A percentile compares a stretch with the other conserved stretches of the same genome.
Conservation (phyloP, 805 yeast genomes). For the Metschnikowia corniflorae region DNA sequence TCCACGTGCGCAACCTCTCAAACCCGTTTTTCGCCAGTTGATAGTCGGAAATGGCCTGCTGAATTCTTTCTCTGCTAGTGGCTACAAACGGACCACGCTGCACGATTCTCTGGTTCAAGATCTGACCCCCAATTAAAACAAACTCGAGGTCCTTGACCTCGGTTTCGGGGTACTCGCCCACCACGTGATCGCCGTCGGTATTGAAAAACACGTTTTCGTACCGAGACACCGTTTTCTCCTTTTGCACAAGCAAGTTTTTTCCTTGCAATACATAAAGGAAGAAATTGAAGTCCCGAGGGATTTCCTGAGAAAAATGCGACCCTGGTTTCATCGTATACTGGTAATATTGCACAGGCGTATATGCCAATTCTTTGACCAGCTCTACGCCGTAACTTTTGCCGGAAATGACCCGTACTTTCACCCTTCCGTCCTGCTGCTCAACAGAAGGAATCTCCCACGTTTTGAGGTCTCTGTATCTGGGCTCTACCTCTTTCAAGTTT, state of each 20-base stretch:
- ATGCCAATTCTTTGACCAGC: slow-evolving; percentile 70
- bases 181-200: slow-evolving; percentile 62
- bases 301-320: slow-evolving; percentile 55
- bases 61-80: slow-evolving; percentile 59
- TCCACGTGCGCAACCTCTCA: slow-evolving; percentile 63
- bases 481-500: slow-evolving; percentile 44
- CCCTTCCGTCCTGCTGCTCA: slow-evolving; percentile 57
- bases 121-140: slow-evolving; percentile 73
- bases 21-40: slow-evolving; percentile 68
- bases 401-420: slow-evolving; percentile 66
- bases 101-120: slow-evolving; percentile 67
- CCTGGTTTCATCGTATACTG: slow-evolving; percentile 61
- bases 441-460: slow-evolving; percentile 68
- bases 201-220: slow-evolving; percentile 61
- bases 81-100: slow-evolving; percentile 94
- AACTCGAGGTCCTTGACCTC: slow-evolving; percentile 51
- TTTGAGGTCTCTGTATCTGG: slow-evolving; percentile 72
- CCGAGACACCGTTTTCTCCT: slow-evolving; percentile 30
- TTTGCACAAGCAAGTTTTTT: slow-evolving; percentile 43
- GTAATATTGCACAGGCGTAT: slow-evolving; percentile 75
- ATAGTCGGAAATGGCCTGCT: slow-evolving; percentile 68
- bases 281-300: slow-evolving; percentile 60
- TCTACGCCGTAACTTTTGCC: slow-evolving; percentile 77
- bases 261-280: slow-evolving; percentile 71
- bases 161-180: slow-evolving; percentile 41